A percentile compares a stretch with the other conserved stretches of the same genome.
Conservation (phyloP, 2,329 filamentous ascomycete genomes). For the Claviceps spartinae region DNA sequence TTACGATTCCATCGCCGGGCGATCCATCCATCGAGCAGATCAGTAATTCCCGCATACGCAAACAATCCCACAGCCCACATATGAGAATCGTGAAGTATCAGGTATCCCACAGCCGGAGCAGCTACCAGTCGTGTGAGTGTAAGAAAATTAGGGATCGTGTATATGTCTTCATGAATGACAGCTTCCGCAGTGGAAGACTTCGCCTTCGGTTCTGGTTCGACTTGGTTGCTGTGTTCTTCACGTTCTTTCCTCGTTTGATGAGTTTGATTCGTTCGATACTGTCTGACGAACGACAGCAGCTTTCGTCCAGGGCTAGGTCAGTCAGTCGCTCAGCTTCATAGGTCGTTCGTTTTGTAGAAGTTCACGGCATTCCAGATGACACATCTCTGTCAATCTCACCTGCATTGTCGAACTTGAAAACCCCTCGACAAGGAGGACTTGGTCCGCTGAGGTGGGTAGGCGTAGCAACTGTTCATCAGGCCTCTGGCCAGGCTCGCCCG, state of each 20-base stretch:
- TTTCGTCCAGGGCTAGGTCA: background rate
- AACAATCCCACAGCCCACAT: slow-evolving; percentile 73
- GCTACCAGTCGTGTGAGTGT: slow-evolving; percentile 75
- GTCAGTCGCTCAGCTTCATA: background rate
- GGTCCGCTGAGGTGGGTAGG: background rate
- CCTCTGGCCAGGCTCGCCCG: background rate
- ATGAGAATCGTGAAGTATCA: slow-evolving; percentile 73
- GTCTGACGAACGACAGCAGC: too few species aligned
- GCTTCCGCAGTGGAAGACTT: background rate
- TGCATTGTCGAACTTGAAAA: background rate
- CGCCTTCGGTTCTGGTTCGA: background rate
- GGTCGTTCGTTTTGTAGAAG: too few species aligned
- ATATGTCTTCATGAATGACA: slow-evolving; percentile 69
- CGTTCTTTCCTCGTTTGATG: background rate
- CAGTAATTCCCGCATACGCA: slow-evolving; percentile 80
- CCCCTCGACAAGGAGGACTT: background rate
- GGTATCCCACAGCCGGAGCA: slow-evolving; percentile 76
- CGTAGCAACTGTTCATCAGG: background rate
- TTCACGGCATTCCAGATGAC: background rate
- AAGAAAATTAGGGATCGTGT: slow-evolving; percentile 87
- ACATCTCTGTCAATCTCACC: background rate
- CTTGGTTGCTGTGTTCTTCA: background rate
- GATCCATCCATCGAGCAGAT: slow-evolving; percentile 88
- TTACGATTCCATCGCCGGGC: slow-evolving; percentile 76
- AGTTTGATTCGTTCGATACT: background rate